These are phyloP conservation scores for Stagonosporopsis tanaceti DNA, from an alignment of 2,329 filamentous ascomycete genomes.

Conservation along the genomic window DNA sequence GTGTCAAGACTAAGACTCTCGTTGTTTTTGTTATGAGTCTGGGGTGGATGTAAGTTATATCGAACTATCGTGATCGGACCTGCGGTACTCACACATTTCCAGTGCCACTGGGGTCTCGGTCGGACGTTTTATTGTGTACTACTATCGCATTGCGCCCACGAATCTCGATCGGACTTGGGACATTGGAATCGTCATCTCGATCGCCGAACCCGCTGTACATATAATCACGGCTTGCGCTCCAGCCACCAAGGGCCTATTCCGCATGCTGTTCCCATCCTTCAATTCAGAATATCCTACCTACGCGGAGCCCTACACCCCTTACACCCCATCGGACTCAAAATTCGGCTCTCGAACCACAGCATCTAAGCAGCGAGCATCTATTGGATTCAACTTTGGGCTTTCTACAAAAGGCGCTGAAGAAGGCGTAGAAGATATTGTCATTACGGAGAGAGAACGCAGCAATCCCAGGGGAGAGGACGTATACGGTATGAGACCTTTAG, in stretches of 20 bases:
- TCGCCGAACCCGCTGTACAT: constrained; percentile 54
- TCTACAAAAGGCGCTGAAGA: constrained; percentile 16
- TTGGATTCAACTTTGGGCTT: constrained; percentile 24
- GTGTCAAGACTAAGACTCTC: constrained; percentile 45
- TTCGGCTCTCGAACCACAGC: constrained; percentile 15
- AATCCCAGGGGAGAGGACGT: constrained; percentile 13
- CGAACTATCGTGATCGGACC: neutral
- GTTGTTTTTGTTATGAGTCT: constrained; percentile 46
- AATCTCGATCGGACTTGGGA: constrained; percentile 44
- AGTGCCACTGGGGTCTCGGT: constrained; percentile 46
- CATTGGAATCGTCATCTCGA: constrained; percentile 49
- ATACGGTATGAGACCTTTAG: constrained; percentile 29
- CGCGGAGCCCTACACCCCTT: constrained; percentile 20
- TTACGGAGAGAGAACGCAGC: constrained; percentile 14
- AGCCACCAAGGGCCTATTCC: constrained; percentile 59
- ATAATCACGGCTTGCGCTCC: constrained; percentile 64
- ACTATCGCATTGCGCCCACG: constrained; percentile 48
- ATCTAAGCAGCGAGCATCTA: constrained; percentile 7
- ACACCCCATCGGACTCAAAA: constrained; percentile 16
- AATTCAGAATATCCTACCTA: constrained; percentile 27
- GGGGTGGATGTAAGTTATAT: constrained; percentile 43
- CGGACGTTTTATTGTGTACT: constrained; percentile 52
- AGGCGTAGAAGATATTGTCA: constrained; percentile 13
- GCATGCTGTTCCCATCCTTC: constrained; percentile 45
- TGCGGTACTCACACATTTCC: constrained; percentile 1